A percentile compares a stretch with the other conserved stretches of the same genome.
These are phyloP conservation scores for Rhizomucor miehei DNA, from an alignment of 371 early-diverging fungal genomes.

Conservation along the genomic window DNA sequence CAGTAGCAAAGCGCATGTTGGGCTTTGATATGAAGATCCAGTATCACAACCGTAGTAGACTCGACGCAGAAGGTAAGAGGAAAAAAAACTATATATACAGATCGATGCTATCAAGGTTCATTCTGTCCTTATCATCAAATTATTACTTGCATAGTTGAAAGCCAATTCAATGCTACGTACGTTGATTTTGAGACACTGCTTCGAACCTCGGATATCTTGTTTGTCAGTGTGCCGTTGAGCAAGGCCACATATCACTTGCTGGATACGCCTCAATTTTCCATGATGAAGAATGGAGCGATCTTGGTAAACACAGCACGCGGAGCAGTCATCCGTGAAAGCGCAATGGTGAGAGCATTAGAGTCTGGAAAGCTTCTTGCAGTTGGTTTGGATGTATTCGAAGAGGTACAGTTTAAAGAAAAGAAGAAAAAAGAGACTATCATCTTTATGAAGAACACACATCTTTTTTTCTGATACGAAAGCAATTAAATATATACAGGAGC, in stretches of 20 bases:
- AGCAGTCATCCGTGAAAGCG: conserved; percentile 53
- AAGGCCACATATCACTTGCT: conserved; percentile 49
- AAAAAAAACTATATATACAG: neutral
- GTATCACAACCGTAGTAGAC: conserved; percentile 52
- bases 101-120: neutral
- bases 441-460: conserved; percentile 1
- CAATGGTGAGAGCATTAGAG: conserved; percentile 51
- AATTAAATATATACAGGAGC: conserved; percentile 19
- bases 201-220: conserved; percentile 52
- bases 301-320: conserved; percentile 64
- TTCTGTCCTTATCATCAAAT: neutral
- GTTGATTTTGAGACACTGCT: conserved; percentile 54
- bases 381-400: conserved; percentile 65
- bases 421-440: too few relatives aligned
- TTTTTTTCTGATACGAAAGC: neutral
- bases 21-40: conserved; percentile 55
- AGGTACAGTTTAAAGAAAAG: too few relatives aligned
- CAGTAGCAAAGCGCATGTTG: conserved; percentile 55
- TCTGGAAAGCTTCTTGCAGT: conserved; percentile 52
- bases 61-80: conserved; percentile 27
- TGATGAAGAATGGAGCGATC: conserved; percentile 54
- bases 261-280: conserved; percentile 37
- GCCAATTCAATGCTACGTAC: conserved; percentile 34
- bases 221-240: conserved; percentile 55
- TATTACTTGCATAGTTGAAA: conserved; percentile 22